A percentile compares a stretch with the other conserved stretches of the same genome.
phyloP scores from a whole-genome alignment of 192 early-diverging fungal genomes.

The Mortierella claussenii region DNA sequence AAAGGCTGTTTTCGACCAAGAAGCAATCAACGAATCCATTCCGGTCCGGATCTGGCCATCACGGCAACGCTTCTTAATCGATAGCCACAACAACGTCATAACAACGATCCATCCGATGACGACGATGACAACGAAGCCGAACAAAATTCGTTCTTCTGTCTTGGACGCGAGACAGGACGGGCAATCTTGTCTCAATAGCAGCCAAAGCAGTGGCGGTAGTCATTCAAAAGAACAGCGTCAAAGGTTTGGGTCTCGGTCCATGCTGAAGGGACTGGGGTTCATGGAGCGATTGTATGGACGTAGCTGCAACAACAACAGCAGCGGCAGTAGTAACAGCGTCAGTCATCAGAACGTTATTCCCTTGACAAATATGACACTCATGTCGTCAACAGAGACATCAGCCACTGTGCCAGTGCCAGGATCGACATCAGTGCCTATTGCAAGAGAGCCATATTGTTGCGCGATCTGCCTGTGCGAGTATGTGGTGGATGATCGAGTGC shows the following conservation, averaged over 20 bases:
- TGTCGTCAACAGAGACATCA: background rate
- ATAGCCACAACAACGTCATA: background rate
- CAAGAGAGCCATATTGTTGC: conserved; percentile 1
- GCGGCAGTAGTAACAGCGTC: background rate
- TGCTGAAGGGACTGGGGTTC: too few relatives aligned
- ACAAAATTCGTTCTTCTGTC: too few relatives aligned
- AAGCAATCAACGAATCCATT: conserved; percentile 1
- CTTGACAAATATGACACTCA: too few relatives aligned
- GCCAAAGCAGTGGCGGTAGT: background rate
- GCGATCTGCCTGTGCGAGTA: conserved; percentile 37
- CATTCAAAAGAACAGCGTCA: too few relatives aligned
- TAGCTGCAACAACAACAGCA: background rate
- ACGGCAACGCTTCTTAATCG: background rate
- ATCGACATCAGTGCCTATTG: too few relatives aligned
- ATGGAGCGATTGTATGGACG: too few relatives aligned
- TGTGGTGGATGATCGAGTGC: conserved; percentile 8
- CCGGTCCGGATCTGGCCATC: conserved; percentile 26
- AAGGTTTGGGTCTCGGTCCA: too few relatives aligned
- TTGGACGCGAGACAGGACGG: too few relatives aligned
- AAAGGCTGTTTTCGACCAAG: conserved; percentile 4
- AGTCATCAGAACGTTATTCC: background rate
- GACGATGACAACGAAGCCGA: background rate
- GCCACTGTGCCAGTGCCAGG: background rate
- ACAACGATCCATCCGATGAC: background rate
- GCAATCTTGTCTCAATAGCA: background rate